Base-by-base conservation (phyloP, 2,329 filamentous ascomycete genomes). In the Fusarium incarnatum region DNA sequence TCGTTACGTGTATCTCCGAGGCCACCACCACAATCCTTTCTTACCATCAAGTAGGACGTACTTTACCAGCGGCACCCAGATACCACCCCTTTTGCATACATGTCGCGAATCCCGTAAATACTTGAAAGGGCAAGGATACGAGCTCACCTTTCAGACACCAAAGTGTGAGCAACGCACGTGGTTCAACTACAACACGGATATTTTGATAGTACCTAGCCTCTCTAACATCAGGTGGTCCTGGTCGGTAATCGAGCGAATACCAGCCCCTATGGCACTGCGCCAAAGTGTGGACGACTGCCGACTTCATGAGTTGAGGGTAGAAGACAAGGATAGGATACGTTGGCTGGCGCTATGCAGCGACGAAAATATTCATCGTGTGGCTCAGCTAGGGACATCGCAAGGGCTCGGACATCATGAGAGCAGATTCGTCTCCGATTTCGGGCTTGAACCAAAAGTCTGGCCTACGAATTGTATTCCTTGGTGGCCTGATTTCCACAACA, bases 101-200 rank as follows among this genome's bases (percentile, higher is more conserved):
- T 61, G 44, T 3, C 32, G 12, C 2, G 55, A 61, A 18, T 61
- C 58, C 11, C 37, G 55, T 2, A 3, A 28, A 1, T 3, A 3
- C 2, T 27, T 60, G n/a, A 45, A 37, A 1, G 7, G 3, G 2
- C 22, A 22, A 3, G 55, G 58, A 5, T 61, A 60, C 4, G 53
- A 44, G 23, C 37, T 61, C 13, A 28, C 55, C 10, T 61, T 61
- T 8, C 3, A 2, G 0, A n/a, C 58, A 37, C 34, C 3, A 13
- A 7, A 5, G 3, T 30, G 5, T 2, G 13, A 37, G 0, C 58
- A 56, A 12, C 58, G 22, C 6, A 60, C 37, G 4, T 61, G 58
- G 58, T 61, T 60, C 49, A 56, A 56, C 10, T 56, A 56, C 13
- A 11, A 45, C 1, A 23, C 13, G n/a, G 56, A 59, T 5, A 13